phyloP scores from a whole-genome alignment of 352 stramenopile genomes.

The Phytophthora pinifolia region DNA sequence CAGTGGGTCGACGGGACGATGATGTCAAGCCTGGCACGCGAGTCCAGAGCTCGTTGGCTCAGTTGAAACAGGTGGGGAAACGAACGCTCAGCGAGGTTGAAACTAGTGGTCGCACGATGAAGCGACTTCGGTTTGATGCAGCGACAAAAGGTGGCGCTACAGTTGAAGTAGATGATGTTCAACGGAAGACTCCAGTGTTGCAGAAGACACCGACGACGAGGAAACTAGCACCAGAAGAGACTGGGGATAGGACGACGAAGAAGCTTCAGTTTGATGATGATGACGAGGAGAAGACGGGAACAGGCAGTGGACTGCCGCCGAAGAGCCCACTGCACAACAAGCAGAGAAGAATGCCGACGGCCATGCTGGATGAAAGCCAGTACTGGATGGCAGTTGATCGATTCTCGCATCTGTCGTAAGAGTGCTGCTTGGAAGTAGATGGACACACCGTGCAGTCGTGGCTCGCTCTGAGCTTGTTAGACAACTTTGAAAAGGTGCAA shows the following conservation, averaged over 20 bases:
- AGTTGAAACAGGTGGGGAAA: background rate
- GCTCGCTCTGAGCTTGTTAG: no score
- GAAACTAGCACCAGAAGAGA: background rate
- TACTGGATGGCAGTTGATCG: conserved; percentile 26
- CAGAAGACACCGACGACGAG: background rate
- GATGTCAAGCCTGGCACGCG: background rate
- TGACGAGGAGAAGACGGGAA: background rate
- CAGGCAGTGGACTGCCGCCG: conserved; percentile 13
- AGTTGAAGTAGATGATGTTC: background rate
- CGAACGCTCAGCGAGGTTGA: background rate
- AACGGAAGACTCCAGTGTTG: background rate
- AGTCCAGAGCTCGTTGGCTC: background rate
- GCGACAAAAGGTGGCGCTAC: background rate
- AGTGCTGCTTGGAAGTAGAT: background rate
- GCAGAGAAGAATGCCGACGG: conserved; percentile 15
- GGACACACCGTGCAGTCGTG: no score
- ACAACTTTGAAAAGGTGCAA: no score
- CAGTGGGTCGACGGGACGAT: background rate
- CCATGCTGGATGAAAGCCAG: conserved; percentile 16
- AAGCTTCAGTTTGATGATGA: conserved; percentile 2
- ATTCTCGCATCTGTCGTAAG: conserved; percentile 21
- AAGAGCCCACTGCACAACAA: conserved; percentile 14
- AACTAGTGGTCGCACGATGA: background rate
- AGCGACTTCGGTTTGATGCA: conserved; percentile 2
- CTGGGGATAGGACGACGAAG: conserved; percentile 6